Evolutionary conservation across 106 monocot genomes (phyloP), one percentile per base, ranked within the genome.

Genomic region (Acanthochlamys bracteata): DNA sequence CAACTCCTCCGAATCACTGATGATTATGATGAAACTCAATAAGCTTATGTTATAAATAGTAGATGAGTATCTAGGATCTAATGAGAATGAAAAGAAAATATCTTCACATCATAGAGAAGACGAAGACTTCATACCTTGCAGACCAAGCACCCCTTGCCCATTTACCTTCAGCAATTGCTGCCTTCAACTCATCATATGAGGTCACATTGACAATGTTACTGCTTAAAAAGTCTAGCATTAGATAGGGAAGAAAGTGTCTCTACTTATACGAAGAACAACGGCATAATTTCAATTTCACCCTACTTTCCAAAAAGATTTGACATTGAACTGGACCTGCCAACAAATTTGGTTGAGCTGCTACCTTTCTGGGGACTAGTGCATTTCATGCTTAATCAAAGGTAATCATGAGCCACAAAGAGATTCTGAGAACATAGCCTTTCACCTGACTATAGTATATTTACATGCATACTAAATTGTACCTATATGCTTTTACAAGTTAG

Each of bases 131-230:
- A 64, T 69, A 96, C 95, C 95, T 79, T 2, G 95, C 90, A 60
- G 90, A 86, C 95, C 95, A 96, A 19, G 95, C 87, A 67, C 95
- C 90, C 60, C 90, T 84, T 39, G 90, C 95, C 90, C 95, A 96
- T 62, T 90, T 96, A 12, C 95, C 95, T 69, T 83, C 66, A 33
- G 87, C 77, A 63, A 96, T 80, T 12, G 64, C 84, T 16, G 62
- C 76, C 77, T 96, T 96, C 53, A 96, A 69, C 69, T 96, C 95
- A 53, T 82, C 82, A 53, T 96, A 91, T 0, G 95, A 90, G 58
- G 51, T 83, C 61, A 96, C 90, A 72, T 96, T 82, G 46, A 96
- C 90, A 64, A 96, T 91, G 52, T 96, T 88, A 69, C 95, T 96
- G 80, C 53, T 33, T 65, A 39, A 39, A 67, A 14, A 63, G 49